Evolutionary conservation across 2,329 filamentous ascomycete genomes (phyloP), one percentile per base, ranked within the genome.

Genomic region (Neopestalotiopsis sp.): DNA sequence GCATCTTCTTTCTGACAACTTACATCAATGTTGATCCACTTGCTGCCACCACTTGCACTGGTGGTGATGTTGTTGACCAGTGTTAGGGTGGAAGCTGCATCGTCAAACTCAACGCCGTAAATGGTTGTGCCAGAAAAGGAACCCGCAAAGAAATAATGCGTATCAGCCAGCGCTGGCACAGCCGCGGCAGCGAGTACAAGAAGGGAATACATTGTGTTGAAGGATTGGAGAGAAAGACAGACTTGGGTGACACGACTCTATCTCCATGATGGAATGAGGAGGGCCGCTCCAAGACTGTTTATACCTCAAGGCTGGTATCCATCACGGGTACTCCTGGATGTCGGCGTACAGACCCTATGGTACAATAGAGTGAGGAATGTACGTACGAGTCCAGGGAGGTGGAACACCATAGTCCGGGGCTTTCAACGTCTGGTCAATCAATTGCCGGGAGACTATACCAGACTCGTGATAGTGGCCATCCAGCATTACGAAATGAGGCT

Each of bases 81-180:
- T 5, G 71, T 72, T 14, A 76, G 72, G 17, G 71, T 67, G 4
- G 71, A 70, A 2, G 72, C 67, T 38, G 75, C 14, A 77, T 82
- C 61, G 73, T 81, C 58, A 70, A 78, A 70, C 67, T 78, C 7
- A 74, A 81, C 20, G 17, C 68, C 70, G 20, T 67, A 62, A 12
- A 73, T 70, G 45, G 67, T 64, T 2, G 68, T 57, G n/a, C 69
- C 68, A 7, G 32, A 38, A 66, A 73, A 73, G 28, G 67, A 67
- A 13, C 71, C 71, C 5, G 69, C 58, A 58, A 73, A 73, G 61
- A 73, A 65, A 53, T 71, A 63, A 20, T 73, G 71, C 5, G 59
- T 59, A 56, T 67, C 65, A 32, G 65, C 65, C 53, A 67, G 13
- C 14, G 56, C 65, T 9, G 56, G 56, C 28, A n/a, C 65, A 24